Evolutionary conservation across 1,284 basidiomycete species (phyloP), one percentile per base, ranked within the genome.

Genomic region (Leccinum subfulvum): DNA sequence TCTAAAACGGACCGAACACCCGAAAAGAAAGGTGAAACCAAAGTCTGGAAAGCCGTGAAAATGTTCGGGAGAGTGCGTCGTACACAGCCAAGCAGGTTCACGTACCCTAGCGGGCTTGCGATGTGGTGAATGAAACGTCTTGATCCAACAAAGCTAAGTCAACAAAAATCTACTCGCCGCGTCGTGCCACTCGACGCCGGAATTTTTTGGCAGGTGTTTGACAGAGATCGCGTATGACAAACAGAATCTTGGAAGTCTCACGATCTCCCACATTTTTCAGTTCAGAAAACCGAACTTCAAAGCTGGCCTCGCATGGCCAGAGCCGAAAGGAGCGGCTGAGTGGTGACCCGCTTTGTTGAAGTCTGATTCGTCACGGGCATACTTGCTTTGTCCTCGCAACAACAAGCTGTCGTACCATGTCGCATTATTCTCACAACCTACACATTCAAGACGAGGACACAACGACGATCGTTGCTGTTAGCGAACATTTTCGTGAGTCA

Each of bases 261-360:
- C 64, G 68, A 69, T 56, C 28, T 53, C 16, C 35, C n/a, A 60
- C 58, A 44, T 13, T 62, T 57, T 64, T 44, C 33, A 35, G 33
- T 39, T 16, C 37, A 47, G 44, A 44, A 47, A 35, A 47, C 11
- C 44, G n/a, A 37, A 37, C 35, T 37, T 37, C 35, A 37, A 37
- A 37, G 35, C 35, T 37, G 13, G 13, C 35, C 47, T 57, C 41
- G 54, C 9, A 28, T 14, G n/a, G 30, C 28, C 21, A 33, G 39
- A 44, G 56, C 30, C 30, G 44, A 18, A 51, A 18, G 33, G 9
- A 37, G 21, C n/a, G 16, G 39, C 39, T 41, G 16, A 41, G 14
- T 41, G n/a, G 53, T 5, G 37, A 16, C 41, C 18, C 68, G 65
- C 67, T 67, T 67, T 67, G 65, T 69, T 51, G 37, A n/a, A 51